Evolutionary conservation across 208 protist genomes (phyloP), one percentile per base, ranked within the genome.

Genomic region (Leptomonas seymouri): DNA sequence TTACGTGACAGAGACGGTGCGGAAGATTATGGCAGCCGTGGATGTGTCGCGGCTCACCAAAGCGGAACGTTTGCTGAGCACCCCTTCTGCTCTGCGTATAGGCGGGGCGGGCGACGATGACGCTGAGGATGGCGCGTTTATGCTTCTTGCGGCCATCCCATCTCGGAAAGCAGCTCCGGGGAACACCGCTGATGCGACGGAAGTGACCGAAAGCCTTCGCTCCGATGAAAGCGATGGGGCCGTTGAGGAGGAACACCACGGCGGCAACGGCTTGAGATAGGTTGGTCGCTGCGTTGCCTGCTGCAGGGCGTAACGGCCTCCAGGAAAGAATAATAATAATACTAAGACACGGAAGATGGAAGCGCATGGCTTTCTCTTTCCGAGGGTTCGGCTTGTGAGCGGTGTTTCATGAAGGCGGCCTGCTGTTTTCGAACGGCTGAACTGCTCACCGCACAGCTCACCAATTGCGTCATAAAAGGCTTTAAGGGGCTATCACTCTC

Each of bases 1-100:
- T 2, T 81, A 74, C 74, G 49, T 95, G 20, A 34, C 82, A 0
- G 58, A 62, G 49, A 55, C 78, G 16, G 80, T 90, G 30, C 53
- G 45, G 25, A 25, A 20, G 25, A 34, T 95, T 0, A 78, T 86
- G 50, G 44, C 63, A 9, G 31, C 59, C 28, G 72, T 90, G n/a
- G 71, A 91, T 39, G 18, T 18, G 8, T 23, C 67, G 27, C 68
- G 66, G 18, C 78, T 95, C 16, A 87, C 83, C 7, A 28, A 57
- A 23, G 82, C 73, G 20, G 90, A 95, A 58, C 77, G 65, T 20
- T 48, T 28, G 25, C 65, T 91, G 55, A 2, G 12, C 20, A 0
- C 59, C 9, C 31, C 69, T 16, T 55, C 42, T 44, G n/a, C 36
- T 34, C 51, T 48, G 34, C 34, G 44, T 21, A 46, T 54, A 30